A percentile compares a stretch with the other conserved stretches of the same genome.
phyloP scores from a whole-genome alignment of 768 basidiomycete species.

The Hypholoma sublateritium region DNA sequence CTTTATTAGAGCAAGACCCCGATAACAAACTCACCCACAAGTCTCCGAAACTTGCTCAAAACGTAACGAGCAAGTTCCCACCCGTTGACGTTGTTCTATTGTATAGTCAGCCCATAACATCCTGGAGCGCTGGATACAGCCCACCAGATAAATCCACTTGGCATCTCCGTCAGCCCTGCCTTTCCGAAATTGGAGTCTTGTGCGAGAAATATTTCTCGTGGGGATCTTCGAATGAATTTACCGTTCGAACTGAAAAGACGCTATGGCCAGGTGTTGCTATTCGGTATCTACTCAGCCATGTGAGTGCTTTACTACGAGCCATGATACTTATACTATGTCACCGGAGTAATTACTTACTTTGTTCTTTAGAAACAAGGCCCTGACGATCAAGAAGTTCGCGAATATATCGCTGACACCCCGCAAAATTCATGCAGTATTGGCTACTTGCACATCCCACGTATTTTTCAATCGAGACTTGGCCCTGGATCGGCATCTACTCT shows the following conservation, averaged over 20 bases:
- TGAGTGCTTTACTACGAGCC: not conserved
- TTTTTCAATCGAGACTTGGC: not conserved
- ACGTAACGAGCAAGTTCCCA: not conserved
- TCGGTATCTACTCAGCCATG: slow-evolving; percentile 6
- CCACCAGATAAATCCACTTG: not conserved
- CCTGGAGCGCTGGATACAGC: not conserved
- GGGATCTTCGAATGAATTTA: not conserved
- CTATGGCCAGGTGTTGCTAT: slow-evolving; percentile 14
- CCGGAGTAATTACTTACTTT: not conserved
- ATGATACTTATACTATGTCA: not conserved
- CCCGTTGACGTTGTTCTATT: not conserved
- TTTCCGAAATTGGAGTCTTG: not conserved
- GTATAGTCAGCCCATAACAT: not conserved
- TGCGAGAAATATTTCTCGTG: slow-evolving; percentile 17
- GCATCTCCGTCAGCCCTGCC: not conserved
- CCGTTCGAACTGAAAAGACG: not conserved
- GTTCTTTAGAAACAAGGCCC: not conserved
- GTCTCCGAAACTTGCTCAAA: not conserved
- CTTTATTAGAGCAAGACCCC: not conserved
- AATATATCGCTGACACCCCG: not conserved
- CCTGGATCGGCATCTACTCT: not conserved
- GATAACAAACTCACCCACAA: not conserved
- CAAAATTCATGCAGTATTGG: not conserved
- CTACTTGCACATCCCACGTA: not conserved
- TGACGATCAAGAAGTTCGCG: not conserved